Base-by-base conservation (phyloP, 441 rosid genomes). In the Macaranga tanarius region DNA sequence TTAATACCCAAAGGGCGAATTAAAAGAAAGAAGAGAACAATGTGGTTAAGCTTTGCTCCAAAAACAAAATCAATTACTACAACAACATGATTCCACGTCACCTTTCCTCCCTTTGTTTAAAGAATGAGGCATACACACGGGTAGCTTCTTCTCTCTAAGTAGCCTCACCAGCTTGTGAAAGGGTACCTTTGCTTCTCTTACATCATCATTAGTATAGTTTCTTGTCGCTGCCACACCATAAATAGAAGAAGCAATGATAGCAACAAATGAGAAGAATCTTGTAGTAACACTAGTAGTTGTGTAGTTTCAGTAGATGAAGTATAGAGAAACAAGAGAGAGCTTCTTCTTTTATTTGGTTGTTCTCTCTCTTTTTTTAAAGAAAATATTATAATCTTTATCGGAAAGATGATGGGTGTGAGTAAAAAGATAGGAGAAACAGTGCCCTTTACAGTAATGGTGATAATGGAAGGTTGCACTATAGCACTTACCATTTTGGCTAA, bases 401-500 rank as follows among this genome's bases (percentile, higher is more conserved):
- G 81, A 73, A 64, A 47, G 70, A 75, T 79, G 73, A 77, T 76
- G 85, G 80, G 63, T 7, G 25, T 75, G 65, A 62, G 72, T 44
- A 73, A 31, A 48, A 75, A 76, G 64, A 52, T 44, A 75, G 78
- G 60, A 65, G 86, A 81, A 68, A 82, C 73, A 25, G 79, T 63
- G 73, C 87, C 90, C 23, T 89, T 85, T 70, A 56, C 73, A 51
- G 80, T 80, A 79, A 89, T 91, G 98, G 84, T 86, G 79, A 70
- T 80, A 68, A 83, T 86, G 89, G 93, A 91, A 31, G 97, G 89
- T 25, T 82, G 88, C 78, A 87, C 95, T 22, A 84, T 88, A 40
- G 92, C 80, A 61, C 74, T 91, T 17, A 93, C 97, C 2, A 88
- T 93, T 40, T 22, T 90, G 87, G 88, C 90, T 0, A 89, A 88